phyloP scores from a whole-genome alignment of 768 basidiomycete species.

The Rhodotorula babjevae region DNA sequence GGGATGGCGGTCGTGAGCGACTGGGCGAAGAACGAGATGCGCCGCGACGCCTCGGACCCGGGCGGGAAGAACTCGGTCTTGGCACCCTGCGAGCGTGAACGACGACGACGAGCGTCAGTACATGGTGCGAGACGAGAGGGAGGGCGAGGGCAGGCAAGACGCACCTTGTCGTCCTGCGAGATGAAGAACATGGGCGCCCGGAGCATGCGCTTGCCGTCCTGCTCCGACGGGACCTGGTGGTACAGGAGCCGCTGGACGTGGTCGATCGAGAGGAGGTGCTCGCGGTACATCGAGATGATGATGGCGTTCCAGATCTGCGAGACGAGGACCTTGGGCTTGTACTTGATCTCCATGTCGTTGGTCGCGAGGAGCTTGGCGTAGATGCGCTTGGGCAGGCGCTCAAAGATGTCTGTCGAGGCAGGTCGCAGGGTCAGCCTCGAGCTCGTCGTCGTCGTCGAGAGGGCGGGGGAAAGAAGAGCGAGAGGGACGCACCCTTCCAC shows the following conservation, averaged over 20 bases:
- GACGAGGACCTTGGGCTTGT: slow-evolving; percentile 98
- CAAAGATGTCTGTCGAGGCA: slow-evolving; percentile 67
- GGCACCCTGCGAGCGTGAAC: slow-evolving; percentile 49
- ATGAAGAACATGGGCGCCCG: slow-evolving; percentile 98
- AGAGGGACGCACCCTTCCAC: slow-evolving; percentile 58
- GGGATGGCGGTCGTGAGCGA: slow-evolving; percentile 93
- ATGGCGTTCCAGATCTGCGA: slow-evolving; percentile 99
- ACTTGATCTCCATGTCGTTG: slow-evolving; percentile 92
- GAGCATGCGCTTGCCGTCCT: slow-evolving; percentile 83
- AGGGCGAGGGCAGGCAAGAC: background rate
- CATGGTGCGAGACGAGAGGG: too few species aligned
- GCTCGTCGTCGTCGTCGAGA: too few species aligned
- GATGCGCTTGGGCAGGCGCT: slow-evolving; percentile 89
- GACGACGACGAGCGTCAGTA: background rate
- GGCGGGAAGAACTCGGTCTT: slow-evolving; percentile 88
- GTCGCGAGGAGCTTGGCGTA: slow-evolving; percentile 94
- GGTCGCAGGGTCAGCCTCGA: background rate
- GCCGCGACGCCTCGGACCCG: slow-evolving; percentile 90
- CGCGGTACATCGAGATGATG: slow-evolving; percentile 99
- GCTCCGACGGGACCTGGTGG: slow-evolving; percentile 87
- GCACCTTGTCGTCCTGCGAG: slow-evolving; percentile 73
- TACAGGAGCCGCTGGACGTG: slow-evolving; percentile 97
- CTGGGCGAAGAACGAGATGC: slow-evolving; percentile 98
- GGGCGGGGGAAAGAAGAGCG: background rate
- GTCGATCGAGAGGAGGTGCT: slow-evolving; percentile 95